Conservation (phyloP, 345 rosid species). For the Murraya koenigii region DNA sequence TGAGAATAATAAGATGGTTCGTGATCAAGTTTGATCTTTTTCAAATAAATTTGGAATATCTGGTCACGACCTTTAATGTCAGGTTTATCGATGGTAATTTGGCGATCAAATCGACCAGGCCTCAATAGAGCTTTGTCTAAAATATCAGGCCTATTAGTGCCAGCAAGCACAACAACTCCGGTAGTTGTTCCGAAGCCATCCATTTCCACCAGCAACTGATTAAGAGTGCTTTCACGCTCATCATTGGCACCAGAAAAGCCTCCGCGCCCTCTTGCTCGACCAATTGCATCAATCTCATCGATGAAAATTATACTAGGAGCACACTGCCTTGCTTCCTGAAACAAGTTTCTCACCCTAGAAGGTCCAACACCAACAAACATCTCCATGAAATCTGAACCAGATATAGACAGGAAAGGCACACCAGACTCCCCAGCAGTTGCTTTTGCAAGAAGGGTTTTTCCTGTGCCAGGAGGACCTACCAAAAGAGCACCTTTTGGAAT, state of each 20-base stretch:
- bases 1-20: conserved; percentile 79
- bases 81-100: conserved; percentile 83
- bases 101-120: conserved; percentile 94
- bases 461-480: conserved; percentile 97
- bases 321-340: conserved; percentile 90
- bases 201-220: conserved; percentile 93
- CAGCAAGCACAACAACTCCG: conserved; percentile 96
- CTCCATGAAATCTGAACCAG: conserved; percentile 99
- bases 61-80: conserved; percentile 92
- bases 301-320: conserved; percentile 93
- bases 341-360: conserved; percentile 89
- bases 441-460: conserved; percentile 96
- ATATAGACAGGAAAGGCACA: conserved; percentile 88
- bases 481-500: conserved; percentile 94
- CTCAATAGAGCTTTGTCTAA: conserved; percentile 86
- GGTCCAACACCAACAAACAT: conserved; percentile 99
- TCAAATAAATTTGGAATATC: conserved; percentile 78
- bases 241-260: conserved; percentile 81
- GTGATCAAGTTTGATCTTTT: conserved; percentile 78
- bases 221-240: conserved; percentile 95
- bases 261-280: conserved; percentile 95
- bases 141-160: conserved; percentile 96
- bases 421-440: conserved; percentile 97
- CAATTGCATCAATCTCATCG: conserved; percentile 96
- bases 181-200: conserved; percentile 96